phyloP scores from a whole-genome alignment of 2,329 filamentous ascomycete species.

The Cladosporium sp. region DNA sequence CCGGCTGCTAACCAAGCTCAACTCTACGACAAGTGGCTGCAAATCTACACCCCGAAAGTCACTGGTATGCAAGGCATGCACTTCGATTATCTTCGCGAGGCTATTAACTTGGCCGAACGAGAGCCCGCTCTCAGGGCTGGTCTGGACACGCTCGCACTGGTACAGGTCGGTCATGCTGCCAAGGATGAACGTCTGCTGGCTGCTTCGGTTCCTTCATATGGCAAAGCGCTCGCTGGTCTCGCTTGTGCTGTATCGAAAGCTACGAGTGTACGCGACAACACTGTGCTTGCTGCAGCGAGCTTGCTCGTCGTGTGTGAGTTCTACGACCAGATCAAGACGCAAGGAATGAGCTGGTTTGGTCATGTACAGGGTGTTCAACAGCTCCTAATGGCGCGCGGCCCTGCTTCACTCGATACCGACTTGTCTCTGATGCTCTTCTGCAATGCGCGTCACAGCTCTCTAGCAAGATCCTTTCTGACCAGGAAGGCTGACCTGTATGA shows the following conservation, averaged over 20 bases:
- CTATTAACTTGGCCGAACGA: background rate
- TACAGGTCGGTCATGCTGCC: conserved; percentile 15
- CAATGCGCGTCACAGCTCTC: conserved; percentile 13
- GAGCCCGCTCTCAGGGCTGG: conserved; percentile 16
- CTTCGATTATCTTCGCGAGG: conserved; percentile 6
- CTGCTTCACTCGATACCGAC: conserved; percentile 12
- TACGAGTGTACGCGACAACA: conserved; percentile 15
- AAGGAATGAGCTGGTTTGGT: conserved; percentile 16
- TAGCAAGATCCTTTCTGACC: conserved; percentile 11
- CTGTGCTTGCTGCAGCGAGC: conserved; percentile 15
- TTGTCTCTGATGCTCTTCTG: conserved; percentile 15
- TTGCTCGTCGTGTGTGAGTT: conserved; percentile 16
- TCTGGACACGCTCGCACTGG: conserved; percentile 14
- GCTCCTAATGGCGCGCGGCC: conserved; percentile 12
- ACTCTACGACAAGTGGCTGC: conserved; percentile 16
- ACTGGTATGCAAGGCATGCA: conserved; percentile 2
- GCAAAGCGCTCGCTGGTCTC: conserved; percentile 13
- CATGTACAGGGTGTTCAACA: conserved; percentile 15
- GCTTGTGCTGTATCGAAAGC: conserved; percentile 13
- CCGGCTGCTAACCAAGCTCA: conserved; percentile 17
- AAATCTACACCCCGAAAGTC: conserved; percentile 11
- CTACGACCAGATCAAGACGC: conserved; percentile 14
- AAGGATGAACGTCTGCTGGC: conserved; percentile 13
- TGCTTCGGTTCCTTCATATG: conserved; percentile 14
- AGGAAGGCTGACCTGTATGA: conserved; percentile 13